phyloP scores from a whole-genome alignment of 305 asterid species.

The Plantago rigida region DNA sequence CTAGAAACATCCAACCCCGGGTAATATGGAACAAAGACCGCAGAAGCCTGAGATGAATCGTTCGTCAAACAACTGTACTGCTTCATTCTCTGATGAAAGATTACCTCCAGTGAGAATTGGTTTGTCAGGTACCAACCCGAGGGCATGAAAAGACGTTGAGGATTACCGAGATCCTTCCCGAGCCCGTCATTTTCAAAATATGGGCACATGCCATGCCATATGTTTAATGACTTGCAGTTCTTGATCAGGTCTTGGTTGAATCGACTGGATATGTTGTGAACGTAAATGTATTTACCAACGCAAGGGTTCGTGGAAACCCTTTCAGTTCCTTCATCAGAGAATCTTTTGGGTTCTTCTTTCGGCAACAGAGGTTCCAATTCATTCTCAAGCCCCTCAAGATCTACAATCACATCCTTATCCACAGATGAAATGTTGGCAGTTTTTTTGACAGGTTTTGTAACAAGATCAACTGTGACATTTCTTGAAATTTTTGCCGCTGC shows the following conservation, averaged over 20 bases:
- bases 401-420: constrained; percentile 20
- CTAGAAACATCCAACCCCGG: constrained; percentile 65
- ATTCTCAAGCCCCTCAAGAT: constrained; percentile 28
- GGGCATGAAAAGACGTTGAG: constrained; percentile 37
- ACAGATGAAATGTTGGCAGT: not conserved
- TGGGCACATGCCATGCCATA: constrained; percentile 68
- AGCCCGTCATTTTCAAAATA: constrained; percentile 58
- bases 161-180: constrained; percentile 56
- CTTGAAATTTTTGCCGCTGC: not conserved
- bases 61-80: constrained; percentile 62
- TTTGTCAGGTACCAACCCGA: constrained; percentile 66
- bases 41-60: constrained; percentile 53
- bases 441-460: not conserved
- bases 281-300: constrained; percentile 47
- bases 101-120: constrained; percentile 62
- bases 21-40: constrained; percentile 64
- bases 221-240: constrained; percentile 44
- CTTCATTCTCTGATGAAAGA: constrained; percentile 67
- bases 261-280: constrained; percentile 46
- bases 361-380: constrained; percentile 29
- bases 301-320: constrained; percentile 24
- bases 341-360: not conserved
- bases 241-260: constrained; percentile 47
- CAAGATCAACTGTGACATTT: not conserved
- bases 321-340: not conserved